Base-by-base conservation (phyloP, 2,329 filamentous ascomycete species). In the Chrysosporium keratinophilum region DNA sequence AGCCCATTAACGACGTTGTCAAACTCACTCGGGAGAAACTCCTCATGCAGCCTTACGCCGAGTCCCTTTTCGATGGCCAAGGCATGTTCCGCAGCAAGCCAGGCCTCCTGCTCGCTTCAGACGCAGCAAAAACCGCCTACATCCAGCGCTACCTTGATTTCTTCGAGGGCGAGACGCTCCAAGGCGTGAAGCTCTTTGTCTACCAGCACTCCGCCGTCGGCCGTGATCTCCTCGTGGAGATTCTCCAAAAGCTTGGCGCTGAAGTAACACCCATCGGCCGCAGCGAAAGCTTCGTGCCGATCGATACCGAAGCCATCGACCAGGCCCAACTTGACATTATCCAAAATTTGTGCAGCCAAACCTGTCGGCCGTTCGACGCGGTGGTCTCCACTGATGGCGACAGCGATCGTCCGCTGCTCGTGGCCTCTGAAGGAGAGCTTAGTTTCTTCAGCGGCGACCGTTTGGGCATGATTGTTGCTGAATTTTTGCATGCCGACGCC, bases 81-180 rank as follows among this genome's bases (percentile, higher is more conserved):
- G 40, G 40, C n/a, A 42, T 42, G 40, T 19, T 42, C 5, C 40
- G 40, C 20, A 19, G 15, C 9, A 15, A 10, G 15, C 40, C 17
- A 42, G 40, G 10, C 40, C 5, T 42, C 12, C n/a, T 19, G 15
- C n/a, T 17, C 15, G 10, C 40, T 5, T n/a, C 15, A 5, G 10
- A 10, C n/a, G 40, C 11, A 19, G 40, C 10, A 5, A 42, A 19
- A 42, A 19, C 40, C 9, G 40, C 17, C 40, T 42, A 10, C 15
- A 42, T 42, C 40, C 40, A 5, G 40, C 40, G 40, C 40, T 42
- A 42, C 40, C 40, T 42, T 42, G 40, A 42, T 42, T 42, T 42
- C 40, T 42, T 42, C 15, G 15, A 42, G 15, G 40, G 40, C 10
- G 40, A 42, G 15, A 42, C 40, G 15, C 15, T 42, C 6, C 17